phyloP scores from a whole-genome alignment of 164 flowering plant genomes.

The Macadamia tetraphylla region DNA sequence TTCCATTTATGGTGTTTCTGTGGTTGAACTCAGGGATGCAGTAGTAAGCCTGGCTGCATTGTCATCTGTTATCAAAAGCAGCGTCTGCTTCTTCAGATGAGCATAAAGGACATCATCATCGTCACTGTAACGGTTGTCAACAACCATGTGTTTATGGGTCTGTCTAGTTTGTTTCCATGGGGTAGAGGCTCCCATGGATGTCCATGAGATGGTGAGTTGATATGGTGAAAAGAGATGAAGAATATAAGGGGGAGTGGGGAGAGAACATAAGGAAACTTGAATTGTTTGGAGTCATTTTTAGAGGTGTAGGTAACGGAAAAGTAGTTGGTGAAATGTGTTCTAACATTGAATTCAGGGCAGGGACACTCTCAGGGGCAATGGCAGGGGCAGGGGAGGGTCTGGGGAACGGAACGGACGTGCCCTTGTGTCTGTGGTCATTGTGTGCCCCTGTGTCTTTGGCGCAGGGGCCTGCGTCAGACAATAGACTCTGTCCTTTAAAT shows the following conservation, averaged over 20 bases:
- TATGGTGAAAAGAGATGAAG: not conserved
- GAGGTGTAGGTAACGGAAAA: slow-evolving; percentile 14
- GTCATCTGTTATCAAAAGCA: slow-evolving; percentile 42
- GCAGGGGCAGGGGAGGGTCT: too few species aligned
- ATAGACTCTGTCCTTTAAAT: too few species aligned
- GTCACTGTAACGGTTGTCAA: not conserved
- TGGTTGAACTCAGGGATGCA: not conserved
- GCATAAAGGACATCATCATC: slow-evolving; percentile 39
- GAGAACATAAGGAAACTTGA: not conserved
- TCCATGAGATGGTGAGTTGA: not conserved
- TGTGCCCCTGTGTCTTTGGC: too few species aligned
- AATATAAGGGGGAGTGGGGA: not conserved
- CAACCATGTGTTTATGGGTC: not conserved
- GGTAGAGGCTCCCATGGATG: not conserved
- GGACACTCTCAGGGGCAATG: too few species aligned
- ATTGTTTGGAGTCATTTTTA: not conserved
- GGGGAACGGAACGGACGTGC: too few species aligned
- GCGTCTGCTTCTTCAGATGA: slow-evolving; percentile 38
- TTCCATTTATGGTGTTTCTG: slow-evolving; percentile 28
- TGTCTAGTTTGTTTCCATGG: slow-evolving; percentile 5
- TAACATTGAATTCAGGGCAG: not conserved
- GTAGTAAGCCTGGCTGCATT: slow-evolving; percentile 15
- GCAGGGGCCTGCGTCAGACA: too few species aligned
- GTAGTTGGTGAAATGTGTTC: slow-evolving; percentile 12
- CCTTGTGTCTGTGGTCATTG: too few species aligned